Conservation (phyloP, 2,329 filamentous ascomycete species). For the Colletotrichum coccodes region DNA sequence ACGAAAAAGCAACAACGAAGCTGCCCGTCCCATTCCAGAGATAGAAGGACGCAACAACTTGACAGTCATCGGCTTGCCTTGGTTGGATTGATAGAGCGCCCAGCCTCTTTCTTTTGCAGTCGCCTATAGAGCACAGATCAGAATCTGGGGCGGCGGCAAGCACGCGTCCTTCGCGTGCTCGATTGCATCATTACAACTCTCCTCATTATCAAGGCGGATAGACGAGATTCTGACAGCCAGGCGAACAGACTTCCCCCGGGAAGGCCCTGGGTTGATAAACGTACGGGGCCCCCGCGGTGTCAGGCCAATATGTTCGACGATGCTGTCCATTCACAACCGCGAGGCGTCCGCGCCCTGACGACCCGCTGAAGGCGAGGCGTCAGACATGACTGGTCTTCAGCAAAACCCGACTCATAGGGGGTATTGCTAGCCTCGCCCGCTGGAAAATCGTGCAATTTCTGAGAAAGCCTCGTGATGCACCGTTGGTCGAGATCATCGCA, state of each 20-base stretch:
- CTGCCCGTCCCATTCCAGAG: conserved; percentile 10
- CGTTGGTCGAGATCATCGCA: background rate
- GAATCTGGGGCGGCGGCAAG: background rate
- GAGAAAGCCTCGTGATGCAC: background rate
- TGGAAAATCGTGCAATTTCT: background rate
- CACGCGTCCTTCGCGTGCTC: background rate
- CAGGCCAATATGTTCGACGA: conserved; percentile 24
- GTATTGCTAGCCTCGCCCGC: background rate
- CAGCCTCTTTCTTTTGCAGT: background rate
- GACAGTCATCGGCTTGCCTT: background rate
- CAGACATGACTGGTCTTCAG: background rate
- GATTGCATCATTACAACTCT: background rate
- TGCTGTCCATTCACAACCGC: conserved; percentile 19
- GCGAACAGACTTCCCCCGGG: background rate
- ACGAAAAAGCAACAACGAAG: conserved; percentile 29
- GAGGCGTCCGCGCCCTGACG: conserved; percentile 19
- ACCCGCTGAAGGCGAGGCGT: conserved; percentile 9
- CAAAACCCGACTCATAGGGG: background rate
- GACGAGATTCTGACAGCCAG: background rate
- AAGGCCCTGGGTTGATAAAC: background rate
- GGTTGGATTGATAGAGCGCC: background rate
- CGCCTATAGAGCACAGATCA: background rate
- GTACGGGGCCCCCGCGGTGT: background rate
- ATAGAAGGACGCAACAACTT: background rate
- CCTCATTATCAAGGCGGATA: background rate